Percentiles rank a stretch among this genome's conserved stretches.
Evolutionary conservation across 2,329 filamentous ascomycete species (phyloP).

Genomic region (Colletotrichum sp.): DNA sequence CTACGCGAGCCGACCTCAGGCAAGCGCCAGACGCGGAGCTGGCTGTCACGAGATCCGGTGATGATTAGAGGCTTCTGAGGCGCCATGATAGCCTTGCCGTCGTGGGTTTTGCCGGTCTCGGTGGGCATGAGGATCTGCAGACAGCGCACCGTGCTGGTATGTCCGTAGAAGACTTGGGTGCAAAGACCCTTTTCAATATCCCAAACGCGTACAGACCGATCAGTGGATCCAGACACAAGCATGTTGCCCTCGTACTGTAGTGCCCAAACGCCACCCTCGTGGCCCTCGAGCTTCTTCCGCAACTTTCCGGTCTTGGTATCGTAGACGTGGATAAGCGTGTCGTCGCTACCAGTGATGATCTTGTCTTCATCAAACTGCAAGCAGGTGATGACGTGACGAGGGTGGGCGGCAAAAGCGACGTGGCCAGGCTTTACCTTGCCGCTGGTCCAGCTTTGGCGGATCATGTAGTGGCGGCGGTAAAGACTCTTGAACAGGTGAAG

Average conservation of each 20-base stretch:
- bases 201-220: slow-evolving; percentile 98
- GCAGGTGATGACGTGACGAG: slow-evolving; percentile 95
- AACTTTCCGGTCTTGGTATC: slow-evolving; percentile 93
- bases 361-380: slow-evolving; percentile 98
- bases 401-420: slow-evolving; percentile 95
- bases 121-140: slow-evolving; percentile 92
- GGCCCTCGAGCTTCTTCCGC: slow-evolving; percentile 83
- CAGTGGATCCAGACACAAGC: slow-evolving; percentile 93
- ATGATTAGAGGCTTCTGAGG: slow-evolving; percentile 96
- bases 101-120: slow-evolving; percentile 71
- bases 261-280: slow-evolving; percentile 98
- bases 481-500: slow-evolving; percentile 96
- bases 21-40: slow-evolving; percentile 91
- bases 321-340: slow-evolving; percentile 97
- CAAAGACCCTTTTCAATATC: slow-evolving; percentile 93
- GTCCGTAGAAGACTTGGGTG: slow-evolving; percentile 95
- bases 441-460: slow-evolving; percentile 90
- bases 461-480: slow-evolving; percentile 90
- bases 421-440: slow-evolving; percentile 85
- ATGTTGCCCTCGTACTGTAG: slow-evolving; percentile 95
- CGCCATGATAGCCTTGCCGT: slow-evolving; percentile 84
- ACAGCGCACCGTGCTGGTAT: slow-evolving; percentile 96
- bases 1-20: slow-evolving; percentile 78
- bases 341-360: slow-evolving; percentile 96
- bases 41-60: slow-evolving; percentile 94